phyloP scores from a whole-genome alignment of 805 yeast genomes.

The Nakazawaea anatomiae region DNA sequence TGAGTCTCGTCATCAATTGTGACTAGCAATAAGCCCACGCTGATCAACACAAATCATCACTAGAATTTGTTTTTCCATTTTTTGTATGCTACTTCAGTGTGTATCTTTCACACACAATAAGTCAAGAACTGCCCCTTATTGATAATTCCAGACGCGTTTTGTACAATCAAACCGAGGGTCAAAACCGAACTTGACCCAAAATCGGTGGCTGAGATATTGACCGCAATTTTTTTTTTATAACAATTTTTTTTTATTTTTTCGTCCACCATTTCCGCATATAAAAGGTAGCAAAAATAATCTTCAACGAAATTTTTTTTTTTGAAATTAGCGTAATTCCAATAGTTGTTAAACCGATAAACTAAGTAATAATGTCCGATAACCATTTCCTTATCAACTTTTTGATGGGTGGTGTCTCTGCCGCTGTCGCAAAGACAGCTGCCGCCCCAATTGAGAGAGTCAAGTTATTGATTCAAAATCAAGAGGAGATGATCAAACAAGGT shows the following conservation, averaged over 20 bases:
- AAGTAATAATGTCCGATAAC: background rate
- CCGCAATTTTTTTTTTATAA: background rate
- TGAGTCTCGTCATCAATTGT: too few relatives aligned
- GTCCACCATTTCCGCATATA: background rate
- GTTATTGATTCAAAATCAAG: conserved; percentile 95
- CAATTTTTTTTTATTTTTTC: background rate
- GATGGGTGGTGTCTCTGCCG: conserved; percentile 99
- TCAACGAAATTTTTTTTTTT: background rate
- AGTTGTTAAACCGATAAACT: background rate
- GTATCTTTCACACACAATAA: too few relatives aligned
- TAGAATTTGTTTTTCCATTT: too few relatives aligned
- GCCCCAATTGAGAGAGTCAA: conserved; percentile 98
- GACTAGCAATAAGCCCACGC: too few relatives aligned
- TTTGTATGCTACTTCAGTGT: too few relatives aligned
- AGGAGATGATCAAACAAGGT: conserved; percentile 97
- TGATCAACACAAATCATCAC: too few relatives aligned
- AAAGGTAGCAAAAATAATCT: background rate
- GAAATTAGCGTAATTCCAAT: background rate
- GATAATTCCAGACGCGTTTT: background rate
- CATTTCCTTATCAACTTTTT: conserved; percentile 59
- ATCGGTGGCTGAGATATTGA: background rate
- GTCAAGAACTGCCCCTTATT: too few relatives aligned
- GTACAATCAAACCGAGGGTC: background rate
- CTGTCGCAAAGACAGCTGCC: conserved; percentile 96
- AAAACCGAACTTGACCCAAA: background rate